Evolutionary conservation across 1,139 yeast genomes (phyloP).

Genomic region (Meyerozyma sp.): DNA sequence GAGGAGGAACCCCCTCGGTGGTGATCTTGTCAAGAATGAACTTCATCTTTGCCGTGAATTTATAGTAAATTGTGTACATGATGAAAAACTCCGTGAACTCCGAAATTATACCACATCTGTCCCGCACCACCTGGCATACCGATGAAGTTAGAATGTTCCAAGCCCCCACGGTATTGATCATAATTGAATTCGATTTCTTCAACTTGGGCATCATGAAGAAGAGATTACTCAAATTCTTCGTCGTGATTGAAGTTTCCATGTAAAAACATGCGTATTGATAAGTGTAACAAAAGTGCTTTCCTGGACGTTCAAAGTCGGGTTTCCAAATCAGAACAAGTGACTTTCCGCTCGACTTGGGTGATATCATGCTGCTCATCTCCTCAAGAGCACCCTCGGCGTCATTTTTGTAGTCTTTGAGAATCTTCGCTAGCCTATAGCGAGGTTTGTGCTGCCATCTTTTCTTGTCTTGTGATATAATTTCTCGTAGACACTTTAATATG

Average conservation of each 20-base stretch:
- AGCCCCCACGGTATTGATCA: conserved; percentile 54
- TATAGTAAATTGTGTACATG: conserved; percentile 39
- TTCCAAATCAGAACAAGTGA: conserved; percentile 86
- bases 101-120: conserved; percentile 38
- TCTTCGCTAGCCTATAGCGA: conserved; percentile 63
- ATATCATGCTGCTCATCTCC: conserved; percentile 59
- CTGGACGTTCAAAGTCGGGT: conserved; percentile 87
- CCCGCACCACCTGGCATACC: conserved; percentile 45
- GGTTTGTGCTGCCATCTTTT: conserved; percentile 94
- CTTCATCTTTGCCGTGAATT: conserved; percentile 39
- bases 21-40: conserved; percentile 24
- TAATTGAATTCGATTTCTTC: conserved; percentile 70
- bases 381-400: conserved; percentile 53
- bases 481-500: conserved; percentile 23
- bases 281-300: conserved; percentile 82
- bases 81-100: conserved; percentile 52
- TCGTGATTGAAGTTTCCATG: conserved; percentile 48
- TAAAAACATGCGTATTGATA: conserved; percentile 63
- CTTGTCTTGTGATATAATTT: conserved; percentile 57
- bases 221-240: conserved; percentile 56
- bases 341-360: conserved; percentile 65
- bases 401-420: conserved; percentile 49
- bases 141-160: conserved; percentile 60
- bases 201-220: conserved; percentile 61
- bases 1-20: conserved; percentile 24